A percentile compares a stretch with the other conserved stretches of the same genome.
These are phyloP conservation scores for Globisporangium nagaii DNA, from an alignment of 352 stramenopile species.

Conservation along the genomic window DNA sequence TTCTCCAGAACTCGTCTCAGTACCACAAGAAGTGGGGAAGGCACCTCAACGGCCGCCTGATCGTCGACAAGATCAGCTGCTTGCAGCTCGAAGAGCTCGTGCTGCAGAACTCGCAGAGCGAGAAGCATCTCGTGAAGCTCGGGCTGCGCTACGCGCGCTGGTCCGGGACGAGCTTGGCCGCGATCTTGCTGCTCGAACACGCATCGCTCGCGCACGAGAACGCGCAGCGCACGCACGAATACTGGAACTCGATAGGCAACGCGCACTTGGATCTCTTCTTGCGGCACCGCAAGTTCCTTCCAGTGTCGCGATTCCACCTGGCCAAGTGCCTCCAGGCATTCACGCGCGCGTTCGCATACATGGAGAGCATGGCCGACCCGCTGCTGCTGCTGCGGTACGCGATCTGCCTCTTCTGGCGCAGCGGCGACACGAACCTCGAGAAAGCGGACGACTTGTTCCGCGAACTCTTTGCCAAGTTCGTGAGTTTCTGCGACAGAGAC, in stretches of 20 bases:
- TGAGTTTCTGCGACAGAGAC: constrained; percentile 59
- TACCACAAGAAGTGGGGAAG: constrained; percentile 66
- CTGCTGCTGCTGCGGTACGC: constrained; percentile 55
- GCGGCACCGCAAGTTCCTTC: constrained; percentile 57
- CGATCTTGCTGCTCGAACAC: constrained; percentile 55
- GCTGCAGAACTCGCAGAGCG: constrained; percentile 32
- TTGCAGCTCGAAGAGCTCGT: constrained; percentile 64
- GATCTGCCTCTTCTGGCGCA: constrained; percentile 57
- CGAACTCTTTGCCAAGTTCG: constrained; percentile 49
- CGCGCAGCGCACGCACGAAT: constrained; percentile 40
- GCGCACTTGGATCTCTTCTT: constrained; percentile 63
- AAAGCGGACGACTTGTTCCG: constrained; percentile 50
- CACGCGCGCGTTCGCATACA: constrained; percentile 53
- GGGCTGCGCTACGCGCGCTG: constrained; percentile 53
- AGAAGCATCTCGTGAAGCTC: constrained; percentile 45
- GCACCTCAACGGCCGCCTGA: constrained; percentile 35
- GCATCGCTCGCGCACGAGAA: constrained; percentile 35
- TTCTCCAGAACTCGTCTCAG: constrained; percentile 5
- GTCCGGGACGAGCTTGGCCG: constrained; percentile 41
- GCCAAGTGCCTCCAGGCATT: constrained; percentile 45
- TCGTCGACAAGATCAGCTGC: constrained; percentile 66
- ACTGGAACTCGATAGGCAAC: constrained; percentile 63
- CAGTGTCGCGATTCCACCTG: constrained; percentile 44
- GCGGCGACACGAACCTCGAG: constrained; percentile 38
- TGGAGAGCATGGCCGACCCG: constrained; percentile 57